These are phyloP conservation scores for Pelargonium australe DNA, from an alignment of 441 rosid species.

Conservation along the genomic window DNA sequence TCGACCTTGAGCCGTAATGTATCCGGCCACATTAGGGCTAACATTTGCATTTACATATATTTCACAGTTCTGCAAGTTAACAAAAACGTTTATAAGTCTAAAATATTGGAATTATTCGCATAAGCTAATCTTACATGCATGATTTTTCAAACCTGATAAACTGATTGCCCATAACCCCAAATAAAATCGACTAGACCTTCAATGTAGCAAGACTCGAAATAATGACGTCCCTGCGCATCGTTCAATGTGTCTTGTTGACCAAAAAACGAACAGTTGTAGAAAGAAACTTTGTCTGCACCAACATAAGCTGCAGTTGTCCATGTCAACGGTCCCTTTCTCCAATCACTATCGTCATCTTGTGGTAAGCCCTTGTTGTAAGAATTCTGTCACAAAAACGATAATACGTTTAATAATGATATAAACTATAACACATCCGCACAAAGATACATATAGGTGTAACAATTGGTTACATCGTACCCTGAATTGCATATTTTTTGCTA, in stretches of 20 bases:
- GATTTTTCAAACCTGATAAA: conserved; percentile 33
- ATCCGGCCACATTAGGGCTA: neutral
- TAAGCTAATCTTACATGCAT: neutral
- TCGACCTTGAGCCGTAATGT: neutral
- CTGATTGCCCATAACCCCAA: conserved; percentile 43
- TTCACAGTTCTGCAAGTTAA: conserved; percentile 19
- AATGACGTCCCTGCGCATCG: conserved; percentile 43
- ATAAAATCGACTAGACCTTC: conserved; percentile 55
- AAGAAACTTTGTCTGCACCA: conserved; percentile 34
- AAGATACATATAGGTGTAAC: too few relatives aligned
- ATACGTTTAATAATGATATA: too few relatives aligned
- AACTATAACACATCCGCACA: too few relatives aligned
- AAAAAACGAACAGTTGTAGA: conserved; percentile 34
- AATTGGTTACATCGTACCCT: neutral
- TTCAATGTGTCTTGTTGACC: conserved; percentile 43
- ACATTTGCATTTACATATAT: conserved; percentile 12
- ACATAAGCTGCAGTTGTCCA: conserved; percentile 39
- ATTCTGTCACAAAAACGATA: too few relatives aligned
- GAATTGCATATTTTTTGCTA: neutral
- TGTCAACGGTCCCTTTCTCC: too few relatives aligned
- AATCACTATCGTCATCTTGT: neutral
- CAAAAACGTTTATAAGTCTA: neutral
- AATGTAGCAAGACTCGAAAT: conserved; percentile 35
- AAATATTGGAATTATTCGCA: neutral
- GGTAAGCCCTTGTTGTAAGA: too few relatives aligned